Evolutionary conservation across 352 stramenopile species (phyloP).

Genomic region (Phytopythium ostracodes): DNA sequence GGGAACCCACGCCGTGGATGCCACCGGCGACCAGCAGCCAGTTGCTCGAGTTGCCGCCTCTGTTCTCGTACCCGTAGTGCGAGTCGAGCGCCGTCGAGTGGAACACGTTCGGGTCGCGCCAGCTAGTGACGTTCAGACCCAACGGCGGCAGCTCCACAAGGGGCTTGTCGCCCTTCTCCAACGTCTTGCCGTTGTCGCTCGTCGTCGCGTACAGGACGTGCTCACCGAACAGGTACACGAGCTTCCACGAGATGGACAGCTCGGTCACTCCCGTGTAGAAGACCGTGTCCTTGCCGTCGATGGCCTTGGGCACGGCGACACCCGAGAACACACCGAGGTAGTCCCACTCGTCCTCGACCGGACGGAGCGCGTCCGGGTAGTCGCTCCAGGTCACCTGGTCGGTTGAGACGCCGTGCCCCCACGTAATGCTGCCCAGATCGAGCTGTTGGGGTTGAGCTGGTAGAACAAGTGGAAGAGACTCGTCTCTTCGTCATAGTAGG

Average conservation of each 20-base stretch:
- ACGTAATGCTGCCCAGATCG: constrained; percentile 70
- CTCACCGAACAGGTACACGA: constrained; percentile 55
- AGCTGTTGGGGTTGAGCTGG: constrained; percentile 60
- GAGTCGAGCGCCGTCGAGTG: constrained; percentile 49
- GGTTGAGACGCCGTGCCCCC: constrained; percentile 66
- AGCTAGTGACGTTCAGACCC: constrained; percentile 57
- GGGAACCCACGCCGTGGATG: constrained; percentile 42
- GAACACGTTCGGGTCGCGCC: constrained; percentile 61
- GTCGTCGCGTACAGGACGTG: constrained; percentile 67
- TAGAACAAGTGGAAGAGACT: constrained; percentile 80
- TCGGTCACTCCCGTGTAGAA: constrained; percentile 61
- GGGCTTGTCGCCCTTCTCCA: constrained; percentile 49
- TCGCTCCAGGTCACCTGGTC: constrained; percentile 73
- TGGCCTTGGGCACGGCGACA: constrained; percentile 51
- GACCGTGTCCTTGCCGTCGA: constrained; percentile 59
- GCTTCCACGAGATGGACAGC: constrained; percentile 43
- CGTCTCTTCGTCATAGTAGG: constrained; percentile 61
- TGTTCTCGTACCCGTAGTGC: constrained; percentile 21
- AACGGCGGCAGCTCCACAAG: constrained; percentile 39
- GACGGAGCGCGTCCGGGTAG: constrained; percentile 53
- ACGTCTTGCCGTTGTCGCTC: constrained; percentile 46
- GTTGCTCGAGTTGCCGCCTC: constrained; percentile 27
- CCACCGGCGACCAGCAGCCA: constrained; percentile 56
- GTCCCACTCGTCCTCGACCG: constrained; percentile 59
- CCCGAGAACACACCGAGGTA: constrained; percentile 72